Base-by-base conservation (phyloP, 2,329 filamentous ascomycete species). In the Chrysosphaeria jannelii region DNA sequence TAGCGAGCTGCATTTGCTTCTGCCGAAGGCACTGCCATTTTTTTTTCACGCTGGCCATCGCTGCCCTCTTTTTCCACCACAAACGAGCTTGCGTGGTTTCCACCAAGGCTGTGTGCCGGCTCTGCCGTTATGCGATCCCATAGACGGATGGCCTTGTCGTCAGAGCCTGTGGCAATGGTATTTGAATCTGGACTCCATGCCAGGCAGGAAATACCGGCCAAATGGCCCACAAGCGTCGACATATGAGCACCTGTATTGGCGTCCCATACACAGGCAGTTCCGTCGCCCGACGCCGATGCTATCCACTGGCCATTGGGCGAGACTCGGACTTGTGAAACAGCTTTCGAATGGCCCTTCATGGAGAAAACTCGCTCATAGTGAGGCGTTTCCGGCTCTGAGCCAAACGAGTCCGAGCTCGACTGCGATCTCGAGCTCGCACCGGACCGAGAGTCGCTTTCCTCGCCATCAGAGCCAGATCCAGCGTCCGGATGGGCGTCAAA, bases 81-180 rank as follows among this genome's bases (percentile, higher is more conserved):
- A 13, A 6, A 19, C 19, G 9, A 16, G 9, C 14, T 19, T 2
- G 14, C 22, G 13, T 13, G 24, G 4, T 12, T 20, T 4, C 22
- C 30, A 10, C 29, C 24, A 20, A 13, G 21, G 8, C 8, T 13
- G 23, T 44, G 39, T 5, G 40, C 41, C 2, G 41, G 41, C 29
- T 36, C 47, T 10, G 48, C 46, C n/a, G 61, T 67, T 10, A 63
- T 52, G 6, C 62, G 48, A 37, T 91, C 74, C 85, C 85, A 97
- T 1, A 97, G 50, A 3, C 85, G 63, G 31, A 97, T 93, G 1
- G 71, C 65, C 47, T 97, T 97, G 53, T 97, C 85, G 44, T 97
- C 85, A 5, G 74, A 81, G 13, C 81, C 85, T 7, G 75, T 81
- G 4, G 81, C 85, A 22, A 97, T 56, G 3, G 72, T 75, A 34